A percentile compares a stretch with the other conserved stretches of the same genome.
Conservation (phyloP, 1,284 basidiomycete genomes). For the Volvariella surrecta region DNA sequence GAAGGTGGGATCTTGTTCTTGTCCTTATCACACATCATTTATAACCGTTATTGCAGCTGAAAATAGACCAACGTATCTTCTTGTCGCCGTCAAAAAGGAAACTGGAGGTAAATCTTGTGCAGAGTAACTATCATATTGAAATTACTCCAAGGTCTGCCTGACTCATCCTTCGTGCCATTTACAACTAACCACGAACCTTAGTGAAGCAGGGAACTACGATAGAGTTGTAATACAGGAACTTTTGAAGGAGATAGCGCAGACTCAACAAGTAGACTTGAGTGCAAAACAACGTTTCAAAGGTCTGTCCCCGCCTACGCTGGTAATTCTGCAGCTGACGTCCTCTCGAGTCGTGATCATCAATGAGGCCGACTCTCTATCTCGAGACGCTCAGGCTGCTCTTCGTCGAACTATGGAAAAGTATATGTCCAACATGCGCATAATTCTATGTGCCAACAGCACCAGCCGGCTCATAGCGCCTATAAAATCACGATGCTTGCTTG, state of each 20-base stretch:
- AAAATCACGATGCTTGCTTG: constrained; percentile 87
- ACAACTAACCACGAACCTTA: constrained; percentile 21
- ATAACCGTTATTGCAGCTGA: constrained; percentile 50
- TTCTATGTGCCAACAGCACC: constrained; percentile 97
- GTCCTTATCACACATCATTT: constrained; percentile 4
- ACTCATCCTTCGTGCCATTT: neutral
- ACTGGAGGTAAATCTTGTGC: constrained; percentile 94
- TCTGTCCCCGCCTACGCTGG: constrained; percentile 21
- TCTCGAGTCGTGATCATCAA: constrained; percentile 92
- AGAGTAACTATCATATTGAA: constrained; percentile 97
- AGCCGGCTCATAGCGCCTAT: constrained; percentile 97
- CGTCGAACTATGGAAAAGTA: constrained; percentile 99
- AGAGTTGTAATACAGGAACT: constrained; percentile 95
- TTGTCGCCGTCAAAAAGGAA: constrained; percentile 92
- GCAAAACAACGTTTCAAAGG: constrained; percentile 98
- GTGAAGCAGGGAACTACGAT: constrained; percentile 96
- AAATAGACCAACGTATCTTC: constrained; percentile 98
- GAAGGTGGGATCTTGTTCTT: constrained; percentile 48
- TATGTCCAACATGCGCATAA: constrained; percentile 95
- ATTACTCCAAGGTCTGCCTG: constrained; percentile 83
- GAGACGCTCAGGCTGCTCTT: constrained; percentile 95
- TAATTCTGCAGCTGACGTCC: neutral
- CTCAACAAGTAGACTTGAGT: constrained; percentile 94
- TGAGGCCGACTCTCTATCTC: constrained; percentile 90
- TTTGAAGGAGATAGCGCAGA: constrained; percentile 97